Conservation (phyloP, 2,329 filamentous ascomycete species). For the Grosmannia huntii region DNA sequence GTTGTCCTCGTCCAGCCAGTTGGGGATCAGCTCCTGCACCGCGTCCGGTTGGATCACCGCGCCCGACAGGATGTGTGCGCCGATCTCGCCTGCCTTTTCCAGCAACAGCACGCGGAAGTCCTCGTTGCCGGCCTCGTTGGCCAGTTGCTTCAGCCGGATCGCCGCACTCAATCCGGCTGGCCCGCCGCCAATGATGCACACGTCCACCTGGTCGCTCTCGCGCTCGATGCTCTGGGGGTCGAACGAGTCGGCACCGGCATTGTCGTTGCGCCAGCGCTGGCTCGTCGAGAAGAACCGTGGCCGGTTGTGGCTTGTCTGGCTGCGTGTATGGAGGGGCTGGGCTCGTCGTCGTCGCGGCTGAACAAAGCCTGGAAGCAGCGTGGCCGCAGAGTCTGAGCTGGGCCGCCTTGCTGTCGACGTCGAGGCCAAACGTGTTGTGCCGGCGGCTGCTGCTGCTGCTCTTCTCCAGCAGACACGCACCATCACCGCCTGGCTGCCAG, state of each 20-base stretch:
- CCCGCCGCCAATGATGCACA: conserved; percentile 94
- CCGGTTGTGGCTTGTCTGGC: not conserved
- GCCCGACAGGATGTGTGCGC: conserved; percentile 88
- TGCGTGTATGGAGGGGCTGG: not conserved
- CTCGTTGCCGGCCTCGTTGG: conserved; percentile 88
- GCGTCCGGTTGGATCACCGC: conserved; percentile 87
- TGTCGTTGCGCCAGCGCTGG: conserved; percentile 12
- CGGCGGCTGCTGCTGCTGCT: not conserved
- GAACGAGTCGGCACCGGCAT: conserved; percentile 39
- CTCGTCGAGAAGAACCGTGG: conserved; percentile 16
- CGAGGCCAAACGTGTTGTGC: not conserved
- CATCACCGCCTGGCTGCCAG: not conserved
- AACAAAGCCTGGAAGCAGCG: too few relatives aligned
- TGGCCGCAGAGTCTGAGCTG: not conserved
- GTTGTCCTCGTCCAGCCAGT: conserved; percentile 87
- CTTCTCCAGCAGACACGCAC: not conserved
- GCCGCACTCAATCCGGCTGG: conserved; percentile 86
- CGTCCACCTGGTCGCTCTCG: conserved; percentile 87
- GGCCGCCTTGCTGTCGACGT: not conserved
- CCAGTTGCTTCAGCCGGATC: conserved; percentile 89
- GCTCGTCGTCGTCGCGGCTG: not conserved
- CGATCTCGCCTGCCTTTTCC: conserved; percentile 91
- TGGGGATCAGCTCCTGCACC: conserved; percentile 79
- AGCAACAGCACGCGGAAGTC: conserved; percentile 87
- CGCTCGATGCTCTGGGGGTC: conserved; percentile 62